phyloP scores from a whole-genome alignment of 1,284 basidiomycete genomes.

The Irpex lacteus region DNA sequence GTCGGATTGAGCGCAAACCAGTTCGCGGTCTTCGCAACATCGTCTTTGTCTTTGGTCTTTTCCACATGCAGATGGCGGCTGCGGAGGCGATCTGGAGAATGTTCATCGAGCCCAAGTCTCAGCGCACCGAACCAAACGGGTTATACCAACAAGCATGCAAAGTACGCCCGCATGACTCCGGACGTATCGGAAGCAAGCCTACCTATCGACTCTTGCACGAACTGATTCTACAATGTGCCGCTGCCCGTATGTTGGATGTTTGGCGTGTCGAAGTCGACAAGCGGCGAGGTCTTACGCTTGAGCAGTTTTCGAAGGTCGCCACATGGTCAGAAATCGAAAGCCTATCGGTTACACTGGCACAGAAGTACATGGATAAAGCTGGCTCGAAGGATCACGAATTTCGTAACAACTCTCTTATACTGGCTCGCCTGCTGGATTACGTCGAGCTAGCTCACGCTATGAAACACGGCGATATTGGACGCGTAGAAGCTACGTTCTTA shows the following conservation, averaged over 20 bases:
- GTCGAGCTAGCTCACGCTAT: constrained; percentile 27
- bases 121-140: background rate
- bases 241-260: background rate
- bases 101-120: constrained; percentile 20
- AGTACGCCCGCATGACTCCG: constrained; percentile 22
- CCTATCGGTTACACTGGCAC: constrained; percentile 18
- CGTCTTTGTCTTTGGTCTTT: constrained; percentile 32
- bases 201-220: constrained; percentile 36
- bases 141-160: constrained; percentile 16
- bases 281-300: background rate
- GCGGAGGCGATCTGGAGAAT: constrained; percentile 34
- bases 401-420: constrained; percentile 22
- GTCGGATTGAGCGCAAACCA: constrained; percentile 25
- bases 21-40: constrained; percentile 26
- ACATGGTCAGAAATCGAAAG: constrained; percentile 20
- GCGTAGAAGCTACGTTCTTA: constrained; percentile 23
- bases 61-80: constrained; percentile 39
- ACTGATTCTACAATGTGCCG: constrained; percentile 26
- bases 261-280: background rate
- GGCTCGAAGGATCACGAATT: constrained; percentile 16
- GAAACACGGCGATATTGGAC: constrained; percentile 32
- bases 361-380: constrained; percentile 17
- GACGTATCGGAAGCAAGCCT: constrained; percentile 26
- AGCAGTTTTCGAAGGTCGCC: constrained; percentile 18
- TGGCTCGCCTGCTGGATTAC: constrained; percentile 25